These are phyloP conservation scores for Cutaneotrichosporon mucoides DNA, from an alignment of 1,284 basidiomycete species.

Conservation along the genomic window DNA sequence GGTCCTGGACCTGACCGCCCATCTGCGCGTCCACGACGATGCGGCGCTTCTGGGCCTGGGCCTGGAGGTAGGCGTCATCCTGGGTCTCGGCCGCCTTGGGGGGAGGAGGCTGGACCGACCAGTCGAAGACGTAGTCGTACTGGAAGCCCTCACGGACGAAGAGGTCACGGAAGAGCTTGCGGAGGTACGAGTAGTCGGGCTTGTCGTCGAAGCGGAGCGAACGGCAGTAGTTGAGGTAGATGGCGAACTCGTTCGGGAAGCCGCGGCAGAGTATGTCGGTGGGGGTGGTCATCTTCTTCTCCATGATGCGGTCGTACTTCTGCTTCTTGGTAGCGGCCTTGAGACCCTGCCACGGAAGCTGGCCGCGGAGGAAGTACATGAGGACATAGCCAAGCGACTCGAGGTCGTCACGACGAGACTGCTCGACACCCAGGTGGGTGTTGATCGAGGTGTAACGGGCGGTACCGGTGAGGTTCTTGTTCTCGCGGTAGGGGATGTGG, in stretches of 20 bases:
- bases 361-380: constrained; percentile 95
- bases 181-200: constrained; percentile 94
- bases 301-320: constrained; percentile 99
- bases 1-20: constrained; percentile 10
- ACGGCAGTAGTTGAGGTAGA: constrained; percentile 95
- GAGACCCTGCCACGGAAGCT: constrained; percentile 94
- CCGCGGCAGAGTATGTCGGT: constrained; percentile 93
- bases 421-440: constrained; percentile 96
- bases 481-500: constrained; percentile 99
- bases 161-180: constrained; percentile 96
- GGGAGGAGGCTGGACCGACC: constrained; percentile 69
- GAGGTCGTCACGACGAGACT: constrained; percentile 91
- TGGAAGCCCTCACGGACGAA: constrained; percentile 96
- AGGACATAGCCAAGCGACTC: constrained; percentile 95
- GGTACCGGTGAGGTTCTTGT: constrained; percentile 99
- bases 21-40: constrained; percentile 13
- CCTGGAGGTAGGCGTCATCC: not conserved
- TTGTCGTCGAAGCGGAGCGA: constrained; percentile 97
- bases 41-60: constrained; percentile 19
- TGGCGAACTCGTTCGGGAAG: constrained; percentile 96
- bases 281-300: constrained; percentile 94
- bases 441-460: constrained; percentile 99
- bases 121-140: constrained; percentile 98
- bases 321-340: constrained; percentile 99
- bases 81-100: constrained; percentile 12